A percentile compares a stretch with the other conserved stretches of the same genome.
These are phyloP conservation scores for Geranium rotundifolium DNA, from an alignment of 345 rosid genomes.

Conservation along the genomic window DNA sequence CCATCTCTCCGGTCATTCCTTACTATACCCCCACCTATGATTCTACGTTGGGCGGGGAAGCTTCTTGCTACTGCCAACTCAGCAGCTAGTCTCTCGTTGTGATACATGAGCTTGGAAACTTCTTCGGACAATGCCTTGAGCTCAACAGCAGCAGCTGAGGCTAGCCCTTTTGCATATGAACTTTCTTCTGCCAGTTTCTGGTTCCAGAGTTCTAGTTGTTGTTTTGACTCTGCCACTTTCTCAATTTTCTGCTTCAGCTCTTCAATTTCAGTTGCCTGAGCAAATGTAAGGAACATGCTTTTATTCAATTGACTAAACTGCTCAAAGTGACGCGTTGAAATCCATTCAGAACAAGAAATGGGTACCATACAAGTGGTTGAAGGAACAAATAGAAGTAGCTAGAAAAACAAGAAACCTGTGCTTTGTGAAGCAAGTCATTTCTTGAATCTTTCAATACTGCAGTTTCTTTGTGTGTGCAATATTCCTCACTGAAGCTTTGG, in stretches of 20 bases:
- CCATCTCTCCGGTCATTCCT: constrained; percentile 64
- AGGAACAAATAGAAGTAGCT: background rate
- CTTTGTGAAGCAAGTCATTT: constrained; percentile 25
- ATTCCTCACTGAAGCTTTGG: constrained; percentile 22
- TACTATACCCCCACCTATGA: constrained; percentile 16
- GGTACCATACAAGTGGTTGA: background rate
- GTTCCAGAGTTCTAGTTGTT: constrained; percentile 58
- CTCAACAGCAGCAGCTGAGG: constrained; percentile 99
- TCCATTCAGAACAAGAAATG: too few species aligned
- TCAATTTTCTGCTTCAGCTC: constrained; percentile 58
- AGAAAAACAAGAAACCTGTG: constrained; percentile 29
- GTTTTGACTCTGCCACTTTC: constrained; percentile 50
- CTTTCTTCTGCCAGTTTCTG: constrained; percentile 87
- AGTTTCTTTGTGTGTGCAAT: constrained; percentile 17
- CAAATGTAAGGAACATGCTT: too few species aligned
- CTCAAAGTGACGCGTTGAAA: background rate
- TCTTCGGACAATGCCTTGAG: constrained; percentile 96
- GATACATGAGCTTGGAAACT: constrained; percentile 92
- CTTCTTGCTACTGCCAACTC: constrained; percentile 59
- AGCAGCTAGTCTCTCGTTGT: constrained; percentile 65
- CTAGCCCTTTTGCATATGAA: constrained; percentile 94
- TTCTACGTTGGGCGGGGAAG: constrained; percentile 50
- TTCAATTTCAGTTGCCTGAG: constrained; percentile 57
- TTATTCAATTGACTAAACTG: background rate
- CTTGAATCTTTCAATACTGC: constrained; percentile 18